phyloP scores from a whole-genome alignment of 192 early-diverging fungal species.

The Neocallimastix lanati region DNA sequence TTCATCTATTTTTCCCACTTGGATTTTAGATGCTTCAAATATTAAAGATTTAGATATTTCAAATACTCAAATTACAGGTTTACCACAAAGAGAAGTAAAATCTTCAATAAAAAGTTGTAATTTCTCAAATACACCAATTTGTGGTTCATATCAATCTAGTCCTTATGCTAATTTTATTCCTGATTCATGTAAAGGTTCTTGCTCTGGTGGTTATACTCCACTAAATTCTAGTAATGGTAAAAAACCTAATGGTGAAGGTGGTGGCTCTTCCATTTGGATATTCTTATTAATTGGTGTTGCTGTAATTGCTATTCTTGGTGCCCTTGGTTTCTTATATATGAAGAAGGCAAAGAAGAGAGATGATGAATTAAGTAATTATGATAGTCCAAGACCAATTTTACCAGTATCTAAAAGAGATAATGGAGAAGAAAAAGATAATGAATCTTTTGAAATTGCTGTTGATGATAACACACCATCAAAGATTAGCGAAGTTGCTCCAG shows the following conservation, averaged over 20 bases:
- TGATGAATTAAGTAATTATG: too few species aligned
- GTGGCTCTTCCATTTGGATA: not conserved
- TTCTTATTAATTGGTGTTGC: not conserved
- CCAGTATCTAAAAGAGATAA: too few species aligned
- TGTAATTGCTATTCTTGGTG: not conserved
- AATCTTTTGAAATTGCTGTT: not conserved
- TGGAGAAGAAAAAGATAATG: not conserved
- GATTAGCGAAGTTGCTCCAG: too few species aligned
- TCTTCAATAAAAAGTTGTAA: not conserved
- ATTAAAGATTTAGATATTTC: not conserved
- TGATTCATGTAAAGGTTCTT: not conserved
- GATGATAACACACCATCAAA: not conserved
- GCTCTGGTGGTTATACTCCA: not conserved
- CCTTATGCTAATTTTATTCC: not conserved
- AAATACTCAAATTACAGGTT: not conserved
- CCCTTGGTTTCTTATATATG: not conserved
- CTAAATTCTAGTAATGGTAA: not conserved
- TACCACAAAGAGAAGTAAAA: not conserved
- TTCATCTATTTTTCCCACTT: not conserved
- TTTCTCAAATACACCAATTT: not conserved
- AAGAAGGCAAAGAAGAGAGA: too few species aligned
- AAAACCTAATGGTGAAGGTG: not conserved
- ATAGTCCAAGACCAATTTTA: too few species aligned
- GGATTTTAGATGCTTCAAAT: not conserved
- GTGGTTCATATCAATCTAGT: not conserved